Evolutionary conservation across 371 early-diverging fungal genomes (phyloP).

Genomic region (Apophysomyces ossiformis): DNA sequence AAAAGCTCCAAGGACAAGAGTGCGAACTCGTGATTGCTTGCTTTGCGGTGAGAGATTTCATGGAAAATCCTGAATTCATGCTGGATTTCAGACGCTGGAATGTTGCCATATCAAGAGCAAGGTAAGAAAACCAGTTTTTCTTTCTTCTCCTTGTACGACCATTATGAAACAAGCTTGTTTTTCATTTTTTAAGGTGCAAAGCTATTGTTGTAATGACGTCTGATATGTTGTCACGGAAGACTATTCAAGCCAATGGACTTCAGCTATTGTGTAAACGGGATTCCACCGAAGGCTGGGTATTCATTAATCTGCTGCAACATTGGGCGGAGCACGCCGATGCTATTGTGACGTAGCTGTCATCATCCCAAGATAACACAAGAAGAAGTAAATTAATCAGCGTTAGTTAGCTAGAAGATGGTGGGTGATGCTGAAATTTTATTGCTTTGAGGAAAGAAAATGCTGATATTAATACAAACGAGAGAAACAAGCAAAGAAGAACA

Average conservation of each 20-base stretch:
- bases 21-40: slow-evolving; percentile 62
- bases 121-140: slow-evolving; percentile 22
- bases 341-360: slow-evolving; percentile 23
- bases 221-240: slow-evolving; percentile 34
- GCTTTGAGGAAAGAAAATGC: slow-evolving; percentile 13
- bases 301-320: slow-evolving; percentile 33
- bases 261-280: slow-evolving; percentile 24
- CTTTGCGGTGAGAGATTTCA: slow-evolving; percentile 44
- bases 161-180: neutral
- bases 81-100: slow-evolving; percentile 62
- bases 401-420: slow-evolving; percentile 13
- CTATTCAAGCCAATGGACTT: slow-evolving; percentile 21
- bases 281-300: slow-evolving; percentile 40
- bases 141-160: neutral
- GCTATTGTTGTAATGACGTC: slow-evolving; percentile 55
- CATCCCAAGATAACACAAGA: neutral
- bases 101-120: slow-evolving; percentile 60
- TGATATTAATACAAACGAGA: slow-evolving; percentile 4
- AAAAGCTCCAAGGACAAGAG: slow-evolving; percentile 69
- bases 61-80: slow-evolving; percentile 36
- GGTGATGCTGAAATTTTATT: slow-evolving; percentile 15
- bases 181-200: slow-evolving; percentile 45
- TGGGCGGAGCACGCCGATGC: slow-evolving; percentile 32
- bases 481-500: neutral
- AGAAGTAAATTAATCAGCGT: slow-evolving; percentile 4